Evolutionary conservation across 352 stramenopile species (phyloP), one percentile per base, ranked within the genome.

Genomic region (Phytopythium aichiense): DNA sequence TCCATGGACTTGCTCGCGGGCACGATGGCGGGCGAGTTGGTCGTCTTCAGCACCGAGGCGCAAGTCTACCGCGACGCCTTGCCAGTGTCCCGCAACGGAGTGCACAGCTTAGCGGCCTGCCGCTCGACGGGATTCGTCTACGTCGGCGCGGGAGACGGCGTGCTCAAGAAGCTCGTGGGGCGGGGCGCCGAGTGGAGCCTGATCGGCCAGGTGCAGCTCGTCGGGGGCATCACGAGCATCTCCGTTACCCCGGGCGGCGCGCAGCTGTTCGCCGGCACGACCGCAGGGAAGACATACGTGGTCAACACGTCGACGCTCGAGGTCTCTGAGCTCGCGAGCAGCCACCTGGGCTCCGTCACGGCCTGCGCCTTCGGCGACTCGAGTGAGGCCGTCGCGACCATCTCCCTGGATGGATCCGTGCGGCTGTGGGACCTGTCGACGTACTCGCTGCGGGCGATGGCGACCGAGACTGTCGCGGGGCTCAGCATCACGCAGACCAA

Each of bases 81-180:
- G 18, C 74, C 81, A 4, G 71, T 91, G 13, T 86, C 77, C 5
- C 71, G 71, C 55, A 90, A 87, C 60, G 82, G 79, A 30, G 83
- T 95, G 18, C 94, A 95, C 61, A 91, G 83, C 40, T 64, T 95
- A 35, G 78, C 70, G 22, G 73, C 86, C 5, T 93, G 84, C 43
- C 71, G 73, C 52, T 72, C 73, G 12, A 87, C 79, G 0, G 75
- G 76, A 2, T 83, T 76, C 37, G 67, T 96, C 35, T 96, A 91
- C 61, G 84, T 93, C 12, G 89, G 89, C 13, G 88, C 85, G 35
- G 89, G 89, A 1, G 87, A 97, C 58, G 89, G 89, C 43, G 77
- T 92, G 40, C 65, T 97, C 33, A 94, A 93, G 70, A 93, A 94
- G 49, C 72, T 96, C 0, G 67, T 88, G 4, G 89, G 87, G 0